Evolutionary conservation across 2,329 filamentous ascomycete species (phyloP).

Genomic region (Acrodontium crateriforme): DNA sequence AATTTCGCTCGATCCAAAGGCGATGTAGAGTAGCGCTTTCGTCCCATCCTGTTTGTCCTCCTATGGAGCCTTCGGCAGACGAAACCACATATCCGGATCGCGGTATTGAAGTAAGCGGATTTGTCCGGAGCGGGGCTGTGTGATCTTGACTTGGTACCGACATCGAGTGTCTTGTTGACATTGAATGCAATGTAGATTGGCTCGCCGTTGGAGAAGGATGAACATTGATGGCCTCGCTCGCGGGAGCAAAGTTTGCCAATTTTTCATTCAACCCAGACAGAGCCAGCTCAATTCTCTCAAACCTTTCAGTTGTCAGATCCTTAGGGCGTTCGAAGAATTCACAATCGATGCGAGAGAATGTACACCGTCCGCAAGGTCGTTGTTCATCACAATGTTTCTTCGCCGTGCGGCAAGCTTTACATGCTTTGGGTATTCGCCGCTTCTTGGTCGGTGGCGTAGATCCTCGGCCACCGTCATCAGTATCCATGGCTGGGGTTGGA

Average conservation of each 20-base stretch:
- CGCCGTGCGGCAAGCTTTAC: conserved; percentile 4
- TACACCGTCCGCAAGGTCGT: conserved; percentile 5
- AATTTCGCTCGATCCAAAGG: neutral
- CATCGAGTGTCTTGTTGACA: too few species aligned
- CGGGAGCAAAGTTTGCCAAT: conserved; percentile 1
- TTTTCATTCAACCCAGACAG: conserved; percentile 3
- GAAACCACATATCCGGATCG: too few species aligned
- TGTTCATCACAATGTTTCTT: conserved; percentile 7
- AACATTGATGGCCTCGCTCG: too few species aligned
- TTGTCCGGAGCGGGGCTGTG: neutral
- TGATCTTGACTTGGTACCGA: conserved; percentile 1
- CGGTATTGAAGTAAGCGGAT: neutral
- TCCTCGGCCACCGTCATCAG: too few species aligned
- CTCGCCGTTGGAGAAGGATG: too few species aligned
- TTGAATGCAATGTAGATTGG: too few species aligned
- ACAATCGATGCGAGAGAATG: conserved; percentile 1
- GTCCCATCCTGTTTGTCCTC: neutral
- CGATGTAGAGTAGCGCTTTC: neutral
- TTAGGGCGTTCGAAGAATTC: conserved; percentile 1
- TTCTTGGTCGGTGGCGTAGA: conserved; percentile 3
- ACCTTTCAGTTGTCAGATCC: conserved; percentile 1
- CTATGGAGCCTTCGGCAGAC: too few species aligned
- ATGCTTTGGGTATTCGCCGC: conserved; percentile 5
- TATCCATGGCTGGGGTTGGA: too few species aligned
- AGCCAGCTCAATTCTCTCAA: conserved; percentile 3